A percentile compares a stretch with the other conserved stretches of the same genome.
Evolutionary conservation across 2,329 filamentous ascomycete genomes (phyloP).

Genomic region (Scytalidium lignicola): DNA sequence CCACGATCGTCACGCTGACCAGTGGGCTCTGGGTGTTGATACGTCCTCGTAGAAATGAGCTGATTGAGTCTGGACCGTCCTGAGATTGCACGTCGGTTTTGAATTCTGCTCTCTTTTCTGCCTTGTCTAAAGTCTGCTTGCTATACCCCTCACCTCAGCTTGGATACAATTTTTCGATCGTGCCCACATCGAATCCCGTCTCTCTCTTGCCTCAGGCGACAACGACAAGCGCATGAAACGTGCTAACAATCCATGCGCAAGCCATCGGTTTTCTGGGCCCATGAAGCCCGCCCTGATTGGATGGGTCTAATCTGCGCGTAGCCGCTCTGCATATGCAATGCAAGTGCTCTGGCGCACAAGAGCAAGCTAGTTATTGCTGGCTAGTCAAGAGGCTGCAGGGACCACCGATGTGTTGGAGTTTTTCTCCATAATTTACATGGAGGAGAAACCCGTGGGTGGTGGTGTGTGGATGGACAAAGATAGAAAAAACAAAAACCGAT

Average conservation of each 20-base stretch:
- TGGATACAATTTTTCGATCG: not conserved
- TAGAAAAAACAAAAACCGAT: conserved; percentile 3
- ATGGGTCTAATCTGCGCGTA: conserved; percentile 21
- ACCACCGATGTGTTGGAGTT: conserved; percentile 14
- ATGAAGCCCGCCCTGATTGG: conserved; percentile 17
- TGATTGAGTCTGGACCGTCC: not conserved
- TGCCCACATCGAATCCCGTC: not conserved
- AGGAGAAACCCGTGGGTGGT: conserved; percentile 19
- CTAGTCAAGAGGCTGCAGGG: conserved; percentile 23
- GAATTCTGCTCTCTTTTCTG: not conserved
- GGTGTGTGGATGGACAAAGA: conserved; percentile 13
- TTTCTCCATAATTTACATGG: not conserved
- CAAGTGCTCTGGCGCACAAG: conserved; percentile 25
- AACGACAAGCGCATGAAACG: conserved; percentile 22
- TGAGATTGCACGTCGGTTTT: not conserved
- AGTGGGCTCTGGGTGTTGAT: not conserved
- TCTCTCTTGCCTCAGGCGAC: conserved; percentile 7
- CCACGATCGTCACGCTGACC: not conserved
- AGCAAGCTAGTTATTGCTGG: conserved; percentile 18
- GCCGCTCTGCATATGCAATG: conserved; percentile 28
- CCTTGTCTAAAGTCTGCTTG: not conserved
- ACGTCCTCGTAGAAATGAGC: not conserved
- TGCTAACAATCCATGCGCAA: conserved; percentile 18
- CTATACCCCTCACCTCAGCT: not conserved
- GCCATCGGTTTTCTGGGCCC: conserved; percentile 14